Base-by-base conservation (phyloP, 352 stramenopile genomes). In the Phytopythium helicoides region DNA sequence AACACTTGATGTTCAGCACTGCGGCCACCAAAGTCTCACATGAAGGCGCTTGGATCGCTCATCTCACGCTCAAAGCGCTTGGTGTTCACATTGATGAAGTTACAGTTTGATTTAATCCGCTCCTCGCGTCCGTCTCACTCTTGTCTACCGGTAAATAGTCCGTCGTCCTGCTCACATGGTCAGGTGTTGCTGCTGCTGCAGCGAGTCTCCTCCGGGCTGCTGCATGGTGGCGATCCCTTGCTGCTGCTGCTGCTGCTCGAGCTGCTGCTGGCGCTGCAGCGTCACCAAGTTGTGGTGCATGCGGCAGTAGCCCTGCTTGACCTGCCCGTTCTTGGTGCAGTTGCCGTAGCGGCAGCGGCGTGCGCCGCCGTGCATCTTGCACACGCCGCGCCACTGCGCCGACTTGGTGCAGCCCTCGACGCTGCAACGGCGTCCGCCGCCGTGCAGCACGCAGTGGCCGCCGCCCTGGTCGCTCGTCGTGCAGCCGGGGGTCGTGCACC, bases 391-490 rank as follows among this genome's bases (percentile, higher is more conserved):
- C 61, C 77, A 91, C 28, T 94, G 84, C 0, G 84, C 84, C 11
- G 85, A 92, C 55, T 92, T 91, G 41, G 75, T 81, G 69, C 86
- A 95, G 19, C 77, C 81, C 39, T 85, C 68, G 18, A 90, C 69
- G 42, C 75, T 78, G 63, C 86, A 95, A 23, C 81, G 77, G 1
- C 76, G 73, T n/a, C 86, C 86, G 12, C 86, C 86, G 14, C 86
- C 86, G 54, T 95, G 86, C 3, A 89, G 66, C 31, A 93, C 81
- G 38, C 86, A 95, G 65, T 92, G 81, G 15, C 86, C 86, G 10
- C 86, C 86, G 26, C 86, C 86, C 49, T 95, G 86, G 63, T 95
- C 86, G 49, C 80, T 90, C 1, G 85, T 94, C 1, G 76, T 87
- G 57, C 86, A 95, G 0, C 79, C 82, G 0, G 80, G 78, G 0